Conservation (phyloP, 2,329 filamentous ascomycete genomes). For the Alternaria hordeiaustralica region DNA sequence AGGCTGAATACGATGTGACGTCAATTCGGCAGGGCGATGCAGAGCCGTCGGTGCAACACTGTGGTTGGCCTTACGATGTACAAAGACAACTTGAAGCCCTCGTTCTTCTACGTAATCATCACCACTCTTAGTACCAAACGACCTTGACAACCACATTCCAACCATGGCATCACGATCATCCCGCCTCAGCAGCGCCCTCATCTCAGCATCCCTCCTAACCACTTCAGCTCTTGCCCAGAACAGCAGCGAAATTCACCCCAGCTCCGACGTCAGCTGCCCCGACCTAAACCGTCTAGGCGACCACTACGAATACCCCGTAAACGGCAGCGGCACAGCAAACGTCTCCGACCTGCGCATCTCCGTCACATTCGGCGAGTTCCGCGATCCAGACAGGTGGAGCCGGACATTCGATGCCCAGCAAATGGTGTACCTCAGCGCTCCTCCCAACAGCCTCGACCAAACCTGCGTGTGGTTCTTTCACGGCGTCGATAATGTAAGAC, state of each 20-base stretch:
- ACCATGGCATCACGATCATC: not conserved
- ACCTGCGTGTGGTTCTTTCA: not conserved
- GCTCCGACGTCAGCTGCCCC: not conserved
- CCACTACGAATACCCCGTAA: not conserved
- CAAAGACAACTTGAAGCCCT: not conserved
- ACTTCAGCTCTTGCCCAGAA: not conserved
- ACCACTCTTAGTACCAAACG: not conserved
- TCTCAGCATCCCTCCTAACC: not conserved
- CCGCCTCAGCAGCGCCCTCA: not conserved
- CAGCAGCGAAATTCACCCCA: not conserved
- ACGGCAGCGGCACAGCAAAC: not conserved
- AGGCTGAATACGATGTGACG: not conserved
- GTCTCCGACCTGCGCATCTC: not conserved
- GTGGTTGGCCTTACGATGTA: not conserved
- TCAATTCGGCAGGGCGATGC: not conserved
- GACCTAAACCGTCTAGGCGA: too few relatives aligned
- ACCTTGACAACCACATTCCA: too few relatives aligned
- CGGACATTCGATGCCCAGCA: not conserved
- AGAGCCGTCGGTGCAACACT: fast-evolving
- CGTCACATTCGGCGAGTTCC: not conserved
- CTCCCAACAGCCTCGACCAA: not conserved
- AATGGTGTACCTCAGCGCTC: not conserved
- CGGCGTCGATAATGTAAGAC: not conserved
- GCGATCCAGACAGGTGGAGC: not conserved
- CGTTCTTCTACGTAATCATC: too few relatives aligned